Evolutionary conservation across 2,329 filamentous ascomycete species (phyloP).

Genomic region (Sphaerulina vaccinii): DNA sequence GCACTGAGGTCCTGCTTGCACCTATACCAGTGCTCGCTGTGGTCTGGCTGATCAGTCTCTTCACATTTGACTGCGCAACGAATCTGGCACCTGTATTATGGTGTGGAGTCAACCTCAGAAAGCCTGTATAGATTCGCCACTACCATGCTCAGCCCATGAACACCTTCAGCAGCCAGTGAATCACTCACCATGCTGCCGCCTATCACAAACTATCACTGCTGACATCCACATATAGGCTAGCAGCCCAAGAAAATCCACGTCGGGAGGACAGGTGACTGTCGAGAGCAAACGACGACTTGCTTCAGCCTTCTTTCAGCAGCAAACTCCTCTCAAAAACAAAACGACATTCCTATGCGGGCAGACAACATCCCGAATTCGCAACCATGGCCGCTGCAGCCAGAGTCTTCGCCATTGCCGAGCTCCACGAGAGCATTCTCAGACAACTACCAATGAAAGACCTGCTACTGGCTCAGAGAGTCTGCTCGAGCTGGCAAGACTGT

Average conservation of each 20-base stretch:
- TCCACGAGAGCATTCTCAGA: conserved; percentile 1
- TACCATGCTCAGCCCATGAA: not conserved
- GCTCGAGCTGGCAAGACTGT: not conserved
- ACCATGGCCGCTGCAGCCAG: not conserved
- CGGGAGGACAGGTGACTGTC: too few relatives aligned
- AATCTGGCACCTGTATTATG: conserved; percentile 53
- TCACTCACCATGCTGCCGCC: not conserved
- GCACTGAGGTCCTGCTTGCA: conserved; percentile 64
- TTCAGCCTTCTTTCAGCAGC: too few relatives aligned
- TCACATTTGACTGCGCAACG: conserved; percentile 52
- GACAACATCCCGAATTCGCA: not conserved
- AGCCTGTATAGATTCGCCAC: conserved; percentile 36
- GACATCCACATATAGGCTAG: too few relatives aligned
- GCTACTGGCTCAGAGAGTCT: not conserved
- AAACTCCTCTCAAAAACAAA: too few relatives aligned
- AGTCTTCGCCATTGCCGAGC: conserved; percentile 11
- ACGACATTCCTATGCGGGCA: too few relatives aligned
- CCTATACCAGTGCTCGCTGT: conserved; percentile 61
- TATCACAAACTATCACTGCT: too few relatives aligned
- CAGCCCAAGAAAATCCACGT: too few relatives aligned
- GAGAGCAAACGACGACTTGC: too few relatives aligned
- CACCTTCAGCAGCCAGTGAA: not conserved
- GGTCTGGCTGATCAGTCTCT: conserved; percentile 57
- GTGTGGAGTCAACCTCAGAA: conserved; percentile 48
- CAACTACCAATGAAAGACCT: conserved; percentile 7